Evolutionary conservation across 1,284 basidiomycete species (phyloP).

Genomic region (Boletellus deceptivus): DNA sequence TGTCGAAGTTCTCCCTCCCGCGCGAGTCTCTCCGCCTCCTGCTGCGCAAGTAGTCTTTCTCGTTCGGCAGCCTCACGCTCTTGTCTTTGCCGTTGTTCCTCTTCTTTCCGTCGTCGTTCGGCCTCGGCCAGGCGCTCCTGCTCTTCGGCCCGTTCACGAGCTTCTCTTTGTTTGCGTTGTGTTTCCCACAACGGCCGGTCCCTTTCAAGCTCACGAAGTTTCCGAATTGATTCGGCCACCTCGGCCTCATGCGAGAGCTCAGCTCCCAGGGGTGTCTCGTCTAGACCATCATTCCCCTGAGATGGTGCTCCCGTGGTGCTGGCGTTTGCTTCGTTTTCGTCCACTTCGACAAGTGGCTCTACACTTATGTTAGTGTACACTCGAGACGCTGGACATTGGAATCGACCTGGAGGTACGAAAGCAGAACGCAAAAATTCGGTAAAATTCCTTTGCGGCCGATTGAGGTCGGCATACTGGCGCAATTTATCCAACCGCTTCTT

Average conservation of each 20-base stretch:
- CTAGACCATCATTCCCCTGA: constrained; percentile 1
- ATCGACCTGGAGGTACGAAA: constrained; percentile 21
- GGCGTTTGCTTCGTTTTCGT: constrained; percentile 34
- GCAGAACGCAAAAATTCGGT: constrained; percentile 3
- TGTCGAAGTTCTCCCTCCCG: constrained; percentile 38
- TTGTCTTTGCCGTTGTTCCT: constrained; percentile 35
- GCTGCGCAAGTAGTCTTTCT: constrained; percentile 24
- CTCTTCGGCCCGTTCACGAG: constrained; percentile 46
- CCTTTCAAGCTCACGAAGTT: constrained; percentile 64
- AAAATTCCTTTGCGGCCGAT: constrained; percentile 30
- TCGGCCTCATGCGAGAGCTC: constrained; percentile 41
- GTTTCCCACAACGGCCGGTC: constrained; percentile 64
- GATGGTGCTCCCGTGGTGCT: constrained; percentile 7
- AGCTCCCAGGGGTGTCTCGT: constrained; percentile 24
- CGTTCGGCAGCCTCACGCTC: constrained; percentile 34
- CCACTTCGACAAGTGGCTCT: constrained; percentile 36
- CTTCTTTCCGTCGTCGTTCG: constrained; percentile 38
- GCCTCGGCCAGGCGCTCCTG: constrained; percentile 36
- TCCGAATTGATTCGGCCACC: constrained; percentile 65
- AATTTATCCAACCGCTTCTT: constrained; percentile 42
- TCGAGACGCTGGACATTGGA: not conserved
- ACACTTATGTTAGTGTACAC: constrained; percentile 6
- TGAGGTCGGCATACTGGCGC: constrained; percentile 33
- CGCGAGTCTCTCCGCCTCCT: constrained; percentile 31
- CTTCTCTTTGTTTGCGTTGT: constrained; percentile 45